Percentiles rank a stretch among this genome's conserved stretches.
Evolutionary conservation across 805 yeast genomes (phyloP).

Genomic region (Yamadazyma tumulicola): DNA sequence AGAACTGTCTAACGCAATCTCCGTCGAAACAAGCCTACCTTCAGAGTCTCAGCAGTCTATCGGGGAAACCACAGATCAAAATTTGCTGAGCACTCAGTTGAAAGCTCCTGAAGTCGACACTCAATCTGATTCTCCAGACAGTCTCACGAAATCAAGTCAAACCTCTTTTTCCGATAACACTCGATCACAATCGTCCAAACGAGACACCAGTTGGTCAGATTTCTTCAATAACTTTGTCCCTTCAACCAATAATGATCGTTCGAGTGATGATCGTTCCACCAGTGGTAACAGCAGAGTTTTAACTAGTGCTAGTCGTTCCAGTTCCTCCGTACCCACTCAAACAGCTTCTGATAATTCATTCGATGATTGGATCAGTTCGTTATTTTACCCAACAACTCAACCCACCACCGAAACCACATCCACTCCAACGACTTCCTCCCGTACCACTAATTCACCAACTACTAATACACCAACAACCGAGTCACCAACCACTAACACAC

Average conservation of each 20-base stretch:
- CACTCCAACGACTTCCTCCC: not conserved
- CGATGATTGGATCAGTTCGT: conserved; percentile 6
- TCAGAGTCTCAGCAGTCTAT: no score
- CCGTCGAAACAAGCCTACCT: no score
- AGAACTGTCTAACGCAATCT: no score
- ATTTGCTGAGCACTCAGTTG: no score
- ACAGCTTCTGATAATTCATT: conserved; percentile 1
- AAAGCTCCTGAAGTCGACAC: no score
- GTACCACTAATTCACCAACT: not conserved
- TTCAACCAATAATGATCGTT: not conserved
- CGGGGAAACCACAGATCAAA: no score
- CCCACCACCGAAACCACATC: conserved; percentile 1
- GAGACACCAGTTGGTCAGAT: conserved; percentile 7
- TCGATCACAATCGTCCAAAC: not conserved
- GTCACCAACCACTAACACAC: not conserved
- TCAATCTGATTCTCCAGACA: no score
- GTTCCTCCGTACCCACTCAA: no score
- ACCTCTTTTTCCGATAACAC: not conserved
- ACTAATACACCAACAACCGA: not conserved
- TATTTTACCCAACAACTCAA: conserved; percentile 3
- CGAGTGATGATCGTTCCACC: not conserved
- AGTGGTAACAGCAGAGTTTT: no score
- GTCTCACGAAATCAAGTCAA: no score
- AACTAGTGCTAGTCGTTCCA: no score
- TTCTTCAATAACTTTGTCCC: conserved; percentile 10